Evolutionary conservation across 2,329 filamentous ascomycete species (phyloP).

Genomic region (Microsporum canis): DNA sequence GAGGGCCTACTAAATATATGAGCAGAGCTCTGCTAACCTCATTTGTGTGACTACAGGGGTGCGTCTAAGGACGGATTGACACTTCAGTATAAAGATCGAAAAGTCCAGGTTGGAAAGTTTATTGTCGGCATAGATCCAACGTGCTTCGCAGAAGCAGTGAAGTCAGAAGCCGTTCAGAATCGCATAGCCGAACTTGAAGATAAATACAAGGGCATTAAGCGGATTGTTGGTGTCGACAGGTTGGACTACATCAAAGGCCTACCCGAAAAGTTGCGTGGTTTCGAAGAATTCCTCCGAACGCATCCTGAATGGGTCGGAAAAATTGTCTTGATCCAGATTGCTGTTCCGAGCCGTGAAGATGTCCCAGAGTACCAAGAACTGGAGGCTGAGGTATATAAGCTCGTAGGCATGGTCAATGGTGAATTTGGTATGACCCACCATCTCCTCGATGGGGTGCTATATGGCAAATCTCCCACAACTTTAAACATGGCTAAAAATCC

Average conservation of each 20-base stretch:
- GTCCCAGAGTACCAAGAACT: constrained; percentile 67
- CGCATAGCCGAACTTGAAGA: constrained; percentile 60
- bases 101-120: constrained; percentile 77
- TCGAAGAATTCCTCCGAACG: constrained; percentile 78
- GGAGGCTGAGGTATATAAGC: constrained; percentile 74
- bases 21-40: background rate
- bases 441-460: background rate
- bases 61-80: constrained; percentile 92
- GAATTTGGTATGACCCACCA: constrained; percentile 50
- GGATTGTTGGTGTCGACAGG: constrained; percentile 87
- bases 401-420: constrained; percentile 86
- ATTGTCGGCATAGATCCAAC: constrained; percentile 93
- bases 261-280: constrained; percentile 85
- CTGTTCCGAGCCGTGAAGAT: constrained; percentile 71
- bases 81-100: constrained; percentile 71
- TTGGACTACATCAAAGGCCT: constrained; percentile 86
- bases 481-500: background rate
- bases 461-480: background rate
- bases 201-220: constrained; percentile 74
- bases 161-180: constrained; percentile 56
- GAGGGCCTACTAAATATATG: background rate
- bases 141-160: constrained; percentile 70
- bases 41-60: constrained; percentile 44
- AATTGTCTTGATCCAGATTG: constrained; percentile 90
- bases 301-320: constrained; percentile 87